phyloP scores from a whole-genome alignment of 208 protist species.

The Crithidia mellificae region DNA sequence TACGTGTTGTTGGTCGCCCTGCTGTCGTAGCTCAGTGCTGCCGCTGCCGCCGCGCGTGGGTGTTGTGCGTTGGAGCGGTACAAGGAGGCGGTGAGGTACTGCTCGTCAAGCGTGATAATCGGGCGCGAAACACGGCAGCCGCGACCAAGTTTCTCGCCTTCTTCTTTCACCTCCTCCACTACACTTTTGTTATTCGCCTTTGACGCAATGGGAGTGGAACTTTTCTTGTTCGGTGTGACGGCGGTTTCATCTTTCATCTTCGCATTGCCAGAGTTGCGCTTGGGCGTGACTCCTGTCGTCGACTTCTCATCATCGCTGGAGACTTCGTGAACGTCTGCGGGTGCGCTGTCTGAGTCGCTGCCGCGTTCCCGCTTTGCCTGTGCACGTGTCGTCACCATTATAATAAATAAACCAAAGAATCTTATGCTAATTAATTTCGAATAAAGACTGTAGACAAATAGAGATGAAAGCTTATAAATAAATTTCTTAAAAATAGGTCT shows the following conservation, averaged over 20 bases:
- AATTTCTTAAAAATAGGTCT: no score
- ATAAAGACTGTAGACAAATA: no score
- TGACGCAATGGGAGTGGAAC: no score
- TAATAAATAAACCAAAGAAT: no score
- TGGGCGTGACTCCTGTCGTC: not conserved
- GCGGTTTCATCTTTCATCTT: not conserved
- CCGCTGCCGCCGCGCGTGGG: not conserved
- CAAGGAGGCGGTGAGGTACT: constrained; percentile 40
- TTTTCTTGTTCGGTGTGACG: no score
- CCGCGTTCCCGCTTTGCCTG: constrained; percentile 15
- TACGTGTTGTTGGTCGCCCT: no score
- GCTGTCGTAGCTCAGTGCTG: no score
- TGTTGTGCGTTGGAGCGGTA: constrained; percentile 6
- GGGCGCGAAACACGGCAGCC: constrained; percentile 58
- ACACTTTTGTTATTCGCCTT: not conserved
- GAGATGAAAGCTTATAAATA: no score
- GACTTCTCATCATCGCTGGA: not conserved
- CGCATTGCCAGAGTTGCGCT: not conserved
- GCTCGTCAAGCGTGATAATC: constrained; percentile 43
- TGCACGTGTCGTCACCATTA: constrained; percentile 32
- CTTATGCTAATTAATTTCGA: no score
- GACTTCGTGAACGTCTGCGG: constrained; percentile 17
- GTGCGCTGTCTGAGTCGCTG: constrained; percentile 11
- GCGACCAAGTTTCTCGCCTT: constrained; percentile 56
- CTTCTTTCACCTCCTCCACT: not conserved